phyloP scores from a whole-genome alignment of 345 rosid genomes.

The Xanthoceras sorbifolium region DNA sequence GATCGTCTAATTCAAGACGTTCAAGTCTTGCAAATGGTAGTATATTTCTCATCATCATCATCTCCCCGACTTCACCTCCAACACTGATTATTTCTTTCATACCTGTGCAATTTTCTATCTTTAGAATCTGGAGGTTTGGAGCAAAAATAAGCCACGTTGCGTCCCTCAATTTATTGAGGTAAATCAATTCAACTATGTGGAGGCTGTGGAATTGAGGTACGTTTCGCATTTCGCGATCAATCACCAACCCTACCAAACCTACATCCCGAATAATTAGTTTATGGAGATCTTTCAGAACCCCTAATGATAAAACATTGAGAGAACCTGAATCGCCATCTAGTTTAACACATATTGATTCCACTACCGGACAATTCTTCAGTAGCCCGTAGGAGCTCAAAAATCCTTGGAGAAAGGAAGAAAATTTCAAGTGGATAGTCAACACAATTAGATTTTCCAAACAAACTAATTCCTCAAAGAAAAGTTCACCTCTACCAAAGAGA shows the following conservation, averaged over 20 bases:
- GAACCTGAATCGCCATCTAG: not conserved
- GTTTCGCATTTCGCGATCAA: not conserved
- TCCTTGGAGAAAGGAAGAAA: not conserved
- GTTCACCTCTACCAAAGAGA: not conserved
- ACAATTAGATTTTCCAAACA: slow-evolving; percentile 8
- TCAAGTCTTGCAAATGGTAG: slow-evolving; percentile 23
- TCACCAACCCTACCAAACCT: not conserved
- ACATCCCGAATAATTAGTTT: not conserved
- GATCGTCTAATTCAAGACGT: not conserved
- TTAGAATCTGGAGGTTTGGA: too few species aligned
- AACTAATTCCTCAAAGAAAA: slow-evolving; percentile 6
- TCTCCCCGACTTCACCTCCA: too few species aligned
- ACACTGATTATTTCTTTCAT: too few species aligned
- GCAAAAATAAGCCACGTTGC: slow-evolving; percentile 28
- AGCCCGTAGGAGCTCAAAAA: not conserved
- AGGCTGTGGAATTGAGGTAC: not conserved
- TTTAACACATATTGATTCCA: not conserved
- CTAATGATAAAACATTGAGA: too few species aligned
- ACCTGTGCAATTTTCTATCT: too few species aligned
- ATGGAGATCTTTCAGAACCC: not conserved
- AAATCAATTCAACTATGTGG: not conserved
- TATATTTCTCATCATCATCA: too few species aligned
- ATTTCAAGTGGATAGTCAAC: not conserved
- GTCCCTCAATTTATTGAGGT: slow-evolving; percentile 5
- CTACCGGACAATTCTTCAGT: not conserved